A percentile compares a stretch with the other conserved stretches of the same genome.
Conservation (phyloP, 805 yeast species). For the Spathaspora arborariae region DNA sequence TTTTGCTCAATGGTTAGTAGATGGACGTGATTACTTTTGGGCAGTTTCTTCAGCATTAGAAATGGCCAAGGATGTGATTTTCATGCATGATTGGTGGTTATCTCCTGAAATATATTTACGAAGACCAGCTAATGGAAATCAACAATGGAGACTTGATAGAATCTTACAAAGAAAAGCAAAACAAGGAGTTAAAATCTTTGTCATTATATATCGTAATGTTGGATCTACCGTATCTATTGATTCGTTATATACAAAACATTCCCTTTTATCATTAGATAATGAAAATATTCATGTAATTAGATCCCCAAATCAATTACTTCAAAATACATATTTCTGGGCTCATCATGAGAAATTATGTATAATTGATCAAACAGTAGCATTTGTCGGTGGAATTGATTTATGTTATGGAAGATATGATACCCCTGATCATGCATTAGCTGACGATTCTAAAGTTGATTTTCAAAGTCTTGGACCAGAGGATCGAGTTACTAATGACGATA, state of each 20-base stretch:
- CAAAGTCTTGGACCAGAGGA: slow-evolving; percentile 26
- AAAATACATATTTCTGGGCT: slow-evolving; percentile 96
- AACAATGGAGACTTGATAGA: slow-evolving; percentile 89
- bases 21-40: slow-evolving; percentile 95
- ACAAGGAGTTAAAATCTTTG: slow-evolving; percentile 90
- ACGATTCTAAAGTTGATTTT: slow-evolving; percentile 51
- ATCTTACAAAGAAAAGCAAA: slow-evolving; percentile 84
- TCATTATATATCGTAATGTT: slow-evolving; percentile 89
- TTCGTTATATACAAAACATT: slow-evolving; percentile 91
- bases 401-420: slow-evolving; percentile 97
- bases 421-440: slow-evolving; percentile 87
- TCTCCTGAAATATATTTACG: slow-evolving; percentile 91
- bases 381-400: slow-evolving; percentile 92
- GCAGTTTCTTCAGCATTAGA: slow-evolving; percentile 88
- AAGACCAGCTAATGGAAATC: slow-evolving; percentile 93
- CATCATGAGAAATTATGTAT: slow-evolving; percentile 93
- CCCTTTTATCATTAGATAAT: slow-evolving; percentile 74
- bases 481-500: slow-evolving; percentile 35
- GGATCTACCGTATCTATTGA: slow-evolving; percentile 92
- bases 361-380: slow-evolving; percentile 83
- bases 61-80: slow-evolving; percentile 90
- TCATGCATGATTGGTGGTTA: slow-evolving; percentile 98
- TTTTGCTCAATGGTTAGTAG: slow-evolving; percentile 96
- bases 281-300: slow-evolving; percentile 85
- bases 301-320: slow-evolving; percentile 92